Evolutionary conservation across 164 flowering plant species (phyloP), one percentile per base, ranked within the genome.

Genomic region (Dillenia suffruticosa): DNA sequence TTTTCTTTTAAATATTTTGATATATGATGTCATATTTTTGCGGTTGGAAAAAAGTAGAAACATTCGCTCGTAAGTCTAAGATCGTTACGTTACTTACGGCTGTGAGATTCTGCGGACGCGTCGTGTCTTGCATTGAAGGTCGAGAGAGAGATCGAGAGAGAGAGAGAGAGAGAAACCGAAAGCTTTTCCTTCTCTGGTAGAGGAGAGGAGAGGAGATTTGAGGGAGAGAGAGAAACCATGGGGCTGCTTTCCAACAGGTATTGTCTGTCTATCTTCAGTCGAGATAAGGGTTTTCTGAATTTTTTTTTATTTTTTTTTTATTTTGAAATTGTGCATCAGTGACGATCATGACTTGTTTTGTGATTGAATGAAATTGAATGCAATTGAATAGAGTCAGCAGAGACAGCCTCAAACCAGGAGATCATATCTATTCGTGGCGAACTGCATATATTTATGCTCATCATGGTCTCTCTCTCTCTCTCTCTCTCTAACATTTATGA

Each of bases 401-500:
- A 63, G 71, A 56, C 54, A 78, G 82, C 71, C 72, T 87, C 62
- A 84, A 82, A 63, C 80, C 92, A 10, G 92, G 92, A 49, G 92
- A 87, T 84, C 92, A 87, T 51, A 84, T 87, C 15, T 87, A 87
- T 65, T 84, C 92, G 11, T 87, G 89, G 92, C 78, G 92, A 57
- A 66, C 76, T 48, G 86, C 87, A 54, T 87, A 84, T 58, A 72
- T 84, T 54, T 87, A 87, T 61, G 86, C 92, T 9, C 92, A 87
- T 69, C 89, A 87, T 64, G 92, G 92, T 87, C 46, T 51, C 62
- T 32, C 40, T 32, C 22, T 19, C 46, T 46, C 46, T 58, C 53
- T 32, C 9, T 61, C 17, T 61, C 24, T 26, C 17, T 40, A 8
- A 57, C 50, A 55, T 68, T 48, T 26, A 14, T 51, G 11, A 19